These are phyloP conservation scores for Garcia nutans DNA, from an alignment of 345 rosid species.

Conservation along the genomic window DNA sequence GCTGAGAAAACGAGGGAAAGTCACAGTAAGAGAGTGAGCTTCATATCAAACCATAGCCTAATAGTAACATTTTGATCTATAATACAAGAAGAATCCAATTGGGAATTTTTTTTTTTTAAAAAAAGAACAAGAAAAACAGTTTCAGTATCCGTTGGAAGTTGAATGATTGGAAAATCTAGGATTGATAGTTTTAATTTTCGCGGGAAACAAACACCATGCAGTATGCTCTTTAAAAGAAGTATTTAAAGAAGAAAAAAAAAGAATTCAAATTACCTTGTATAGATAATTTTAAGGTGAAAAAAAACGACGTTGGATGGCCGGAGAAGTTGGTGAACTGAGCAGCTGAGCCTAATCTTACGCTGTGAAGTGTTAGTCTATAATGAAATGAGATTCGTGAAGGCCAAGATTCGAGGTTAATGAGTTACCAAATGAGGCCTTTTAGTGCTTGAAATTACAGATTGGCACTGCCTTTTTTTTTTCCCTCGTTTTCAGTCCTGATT, in stretches of 20 bases:
- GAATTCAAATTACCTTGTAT: not conserved
- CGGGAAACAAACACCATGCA: not conserved
- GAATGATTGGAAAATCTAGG: not conserved
- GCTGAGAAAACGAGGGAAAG: conserved; percentile 1
- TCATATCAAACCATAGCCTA: not conserved
- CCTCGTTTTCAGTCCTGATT: not conserved
- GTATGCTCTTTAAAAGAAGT: not conserved
- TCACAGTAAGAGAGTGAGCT: not conserved
- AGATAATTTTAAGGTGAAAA: conserved; percentile 2
- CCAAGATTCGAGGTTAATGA: not conserved
- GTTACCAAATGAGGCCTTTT: not conserved
- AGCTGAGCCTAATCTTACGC: not conserved
- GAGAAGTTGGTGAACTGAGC: not conserved
- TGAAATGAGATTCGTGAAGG: not conserved
- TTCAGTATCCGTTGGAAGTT: not conserved
- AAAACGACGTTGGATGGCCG: not conserved
- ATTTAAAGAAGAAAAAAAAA: not conserved
- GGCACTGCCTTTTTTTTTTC: not conserved
- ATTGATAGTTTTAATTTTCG: not conserved
- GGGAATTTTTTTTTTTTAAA: too few species aligned
- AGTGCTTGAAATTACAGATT: not conserved
- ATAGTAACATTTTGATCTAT: not conserved
- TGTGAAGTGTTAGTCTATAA: not conserved
- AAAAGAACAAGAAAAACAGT: not conserved
- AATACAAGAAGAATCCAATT: not conserved